Evolutionary conservation across 495 filamentous ascomycete genomes (phyloP).

Genomic region (Aspergillus indologenus): DNA sequence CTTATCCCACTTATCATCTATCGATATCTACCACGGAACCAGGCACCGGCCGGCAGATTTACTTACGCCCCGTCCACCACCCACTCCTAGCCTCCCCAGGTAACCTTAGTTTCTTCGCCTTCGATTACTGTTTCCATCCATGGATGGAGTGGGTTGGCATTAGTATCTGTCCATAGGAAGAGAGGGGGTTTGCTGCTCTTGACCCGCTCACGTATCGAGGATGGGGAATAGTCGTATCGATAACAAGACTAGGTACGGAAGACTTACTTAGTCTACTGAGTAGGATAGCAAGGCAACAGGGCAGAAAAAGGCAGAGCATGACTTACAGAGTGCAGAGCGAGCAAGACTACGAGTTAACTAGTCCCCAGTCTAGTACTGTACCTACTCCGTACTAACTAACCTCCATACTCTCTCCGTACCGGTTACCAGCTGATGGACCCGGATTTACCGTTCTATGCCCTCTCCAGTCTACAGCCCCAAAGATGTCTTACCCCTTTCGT

Average conservation of each 20-base stretch:
- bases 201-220: constrained; percentile 1
- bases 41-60: neutral
- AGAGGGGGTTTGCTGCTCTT: neutral
- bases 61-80: constrained; percentile 1
- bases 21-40: neutral
- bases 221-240: constrained; percentile 5
- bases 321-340: constrained; percentile 6
- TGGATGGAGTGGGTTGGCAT: constrained; percentile 8
- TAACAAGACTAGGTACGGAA: neutral
- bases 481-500: constrained; percentile 23
- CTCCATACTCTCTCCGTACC: constrained; percentile 1
- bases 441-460: constrained; percentile 4
- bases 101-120: constrained; percentile 1
- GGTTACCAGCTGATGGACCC: constrained; percentile 10
- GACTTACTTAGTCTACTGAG: neutral
- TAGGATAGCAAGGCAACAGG: neutral
- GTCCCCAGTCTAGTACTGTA: constrained; percentile 10
- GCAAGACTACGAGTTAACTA: constrained; percentile 4
- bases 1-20: neutral
- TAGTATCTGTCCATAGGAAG: neutral
- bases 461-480: constrained; percentile 13
- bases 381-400: neutral
- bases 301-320: neutral
- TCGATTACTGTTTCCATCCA: constrained; percentile 1
- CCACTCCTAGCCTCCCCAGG: neutral